Conservation (phyloP, 768 basidiomycete genomes). For the Coprinopsis marcescibilis region DNA sequence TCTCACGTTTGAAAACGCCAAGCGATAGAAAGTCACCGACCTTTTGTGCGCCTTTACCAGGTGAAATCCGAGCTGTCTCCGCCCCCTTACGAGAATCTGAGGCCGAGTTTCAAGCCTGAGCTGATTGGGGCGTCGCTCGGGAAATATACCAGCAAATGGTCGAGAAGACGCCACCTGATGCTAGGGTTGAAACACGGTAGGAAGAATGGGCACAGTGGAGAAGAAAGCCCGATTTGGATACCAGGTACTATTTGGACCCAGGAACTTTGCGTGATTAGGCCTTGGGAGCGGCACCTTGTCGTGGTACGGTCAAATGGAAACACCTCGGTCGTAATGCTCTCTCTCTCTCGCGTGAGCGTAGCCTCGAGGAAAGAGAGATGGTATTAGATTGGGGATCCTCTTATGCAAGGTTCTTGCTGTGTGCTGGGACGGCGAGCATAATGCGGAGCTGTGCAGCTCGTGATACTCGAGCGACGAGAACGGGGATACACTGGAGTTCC, state of each 20-base stretch:
- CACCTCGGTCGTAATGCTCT: not conserved
- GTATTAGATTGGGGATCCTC: not conserved
- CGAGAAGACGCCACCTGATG: too few species aligned
- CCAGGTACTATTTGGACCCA: not conserved
- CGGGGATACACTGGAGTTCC: not conserved
- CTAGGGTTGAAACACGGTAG: too few species aligned
- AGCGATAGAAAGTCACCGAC: not conserved
- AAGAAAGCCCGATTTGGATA: not conserved
- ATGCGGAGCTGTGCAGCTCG: not conserved
- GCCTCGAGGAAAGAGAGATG: too few species aligned
- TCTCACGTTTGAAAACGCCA: slow-evolving; percentile 1
- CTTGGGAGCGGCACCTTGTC: not conserved
- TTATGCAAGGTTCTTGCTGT: not conserved
- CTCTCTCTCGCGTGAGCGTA: too few species aligned
- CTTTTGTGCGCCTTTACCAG: too few species aligned
- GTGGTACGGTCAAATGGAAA: not conserved
- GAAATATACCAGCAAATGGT: too few species aligned
- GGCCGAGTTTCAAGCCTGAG: not conserved
- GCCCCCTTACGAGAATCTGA: not conserved
- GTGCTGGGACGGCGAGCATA: not conserved
- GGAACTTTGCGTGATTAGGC: not conserved
- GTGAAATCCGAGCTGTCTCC: slow-evolving; percentile 3
- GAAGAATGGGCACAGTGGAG: too few species aligned
- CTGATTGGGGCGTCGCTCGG: not conserved
- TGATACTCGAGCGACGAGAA: not conserved